Conservation (phyloP, 1,284 basidiomycete genomes). For the Pseudozyma tsukubaensis region DNA sequence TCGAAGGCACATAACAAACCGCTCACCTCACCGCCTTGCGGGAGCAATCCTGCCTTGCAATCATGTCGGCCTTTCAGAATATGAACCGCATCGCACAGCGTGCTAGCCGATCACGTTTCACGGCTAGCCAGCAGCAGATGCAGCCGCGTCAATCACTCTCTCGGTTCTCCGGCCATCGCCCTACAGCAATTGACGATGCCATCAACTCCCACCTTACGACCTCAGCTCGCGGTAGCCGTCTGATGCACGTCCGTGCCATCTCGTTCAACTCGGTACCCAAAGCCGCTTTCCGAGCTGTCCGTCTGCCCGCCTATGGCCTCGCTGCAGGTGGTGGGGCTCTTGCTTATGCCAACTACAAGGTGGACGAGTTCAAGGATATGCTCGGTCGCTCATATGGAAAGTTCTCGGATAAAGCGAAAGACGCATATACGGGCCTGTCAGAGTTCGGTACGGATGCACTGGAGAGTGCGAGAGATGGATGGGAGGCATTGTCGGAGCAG, state of each 20-base stretch:
- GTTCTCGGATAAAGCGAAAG: conserved; percentile 40
- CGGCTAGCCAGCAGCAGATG: neutral
- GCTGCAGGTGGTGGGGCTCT: conserved; percentile 62
- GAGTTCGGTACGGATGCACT: conserved; percentile 48
- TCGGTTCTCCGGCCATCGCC: conserved; percentile 25
- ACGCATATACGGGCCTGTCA: conserved; percentile 51
- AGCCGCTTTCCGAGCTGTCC: conserved; percentile 54
- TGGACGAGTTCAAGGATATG: conserved; percentile 59
- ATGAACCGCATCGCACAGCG: conserved; percentile 22
- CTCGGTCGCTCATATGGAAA: conserved; percentile 40
- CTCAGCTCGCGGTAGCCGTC: conserved; percentile 39
- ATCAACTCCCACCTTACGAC: conserved; percentile 9
- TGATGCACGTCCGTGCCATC: conserved; percentile 63
- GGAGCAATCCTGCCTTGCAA: neutral
- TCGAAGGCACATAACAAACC: neutral
- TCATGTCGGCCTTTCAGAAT: conserved; percentile 28
- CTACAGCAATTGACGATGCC: conserved; percentile 11
- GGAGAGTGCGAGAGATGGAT: conserved; percentile 44
- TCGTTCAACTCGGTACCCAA: conserved; percentile 65
- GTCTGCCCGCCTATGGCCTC: conserved; percentile 60
- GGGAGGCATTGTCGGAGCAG: conserved; percentile 40
- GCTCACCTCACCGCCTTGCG: too few species aligned
- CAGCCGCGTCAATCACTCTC: conserved; percentile 19
- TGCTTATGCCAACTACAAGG: conserved; percentile 66
- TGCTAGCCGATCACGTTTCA: neutral